Conservation (phyloP, 257 asterid species). For the Lycium barbarum region DNA sequence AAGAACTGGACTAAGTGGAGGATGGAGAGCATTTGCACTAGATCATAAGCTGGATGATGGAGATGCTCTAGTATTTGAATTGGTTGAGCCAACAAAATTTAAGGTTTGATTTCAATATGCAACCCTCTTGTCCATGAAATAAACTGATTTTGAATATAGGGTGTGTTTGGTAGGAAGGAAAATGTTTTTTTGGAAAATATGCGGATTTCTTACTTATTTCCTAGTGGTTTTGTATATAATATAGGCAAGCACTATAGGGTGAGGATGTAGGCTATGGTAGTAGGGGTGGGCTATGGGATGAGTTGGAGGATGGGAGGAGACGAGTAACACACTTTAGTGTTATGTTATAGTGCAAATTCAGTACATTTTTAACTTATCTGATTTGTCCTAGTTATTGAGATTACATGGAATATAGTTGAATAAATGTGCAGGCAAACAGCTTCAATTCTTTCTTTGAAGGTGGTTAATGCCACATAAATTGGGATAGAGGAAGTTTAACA, state of each 20-base stretch:
- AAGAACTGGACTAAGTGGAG: conserved; percentile 86
- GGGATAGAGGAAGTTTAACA: neutral
- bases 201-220: too few relatives aligned
- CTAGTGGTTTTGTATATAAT: too few relatives aligned
- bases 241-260: too few relatives aligned
- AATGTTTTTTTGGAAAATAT: too few relatives aligned
- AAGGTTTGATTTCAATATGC: conserved; percentile 55
- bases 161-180: too few relatives aligned
- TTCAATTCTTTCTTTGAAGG: neutral
- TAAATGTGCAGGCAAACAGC: neutral
- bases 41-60: conserved; percentile 93
- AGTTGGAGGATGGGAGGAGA: too few relatives aligned
- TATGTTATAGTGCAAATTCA: neutral
- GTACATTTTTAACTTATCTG: neutral
- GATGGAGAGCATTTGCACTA: conserved; percentile 94
- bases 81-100: conserved; percentile 72
- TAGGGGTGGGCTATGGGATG: too few relatives aligned
- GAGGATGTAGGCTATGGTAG: too few relatives aligned
- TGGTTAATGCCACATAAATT: too few relatives aligned
- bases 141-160: neutral
- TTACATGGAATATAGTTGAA: neutral
- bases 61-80: conserved; percentile 79
- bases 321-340: too few relatives aligned
- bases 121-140: neutral
- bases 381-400: neutral